Evolutionary conservation across 1,284 basidiomycete species (phyloP).

Genomic region (Butyriboletus appendiculatus): DNA sequence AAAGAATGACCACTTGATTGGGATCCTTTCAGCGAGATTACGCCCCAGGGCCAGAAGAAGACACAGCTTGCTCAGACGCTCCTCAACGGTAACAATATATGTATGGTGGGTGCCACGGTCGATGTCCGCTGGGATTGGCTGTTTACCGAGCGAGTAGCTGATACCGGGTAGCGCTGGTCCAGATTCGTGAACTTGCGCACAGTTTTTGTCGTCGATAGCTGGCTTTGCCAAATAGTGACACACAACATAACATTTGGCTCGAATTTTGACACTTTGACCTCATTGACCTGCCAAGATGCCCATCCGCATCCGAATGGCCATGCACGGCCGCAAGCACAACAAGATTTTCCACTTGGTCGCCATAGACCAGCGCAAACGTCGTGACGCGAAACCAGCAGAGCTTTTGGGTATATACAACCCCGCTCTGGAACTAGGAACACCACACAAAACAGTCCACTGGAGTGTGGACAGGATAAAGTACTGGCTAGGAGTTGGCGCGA

Average conservation of each 20-base stretch:
- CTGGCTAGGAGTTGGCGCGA: conserved; percentile 87
- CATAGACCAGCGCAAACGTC: conserved; percentile 70
- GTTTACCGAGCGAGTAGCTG: conserved; percentile 45
- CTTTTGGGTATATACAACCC: conserved; percentile 89
- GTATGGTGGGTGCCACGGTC: conserved; percentile 69
- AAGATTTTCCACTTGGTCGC: conserved; percentile 91
- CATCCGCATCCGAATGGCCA: conserved; percentile 82
- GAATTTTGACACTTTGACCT: background rate
- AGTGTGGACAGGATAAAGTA: conserved; percentile 88
- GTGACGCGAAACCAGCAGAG: conserved; percentile 91
- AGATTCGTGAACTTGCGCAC: conserved; percentile 35
- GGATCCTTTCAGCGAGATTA: conserved; percentile 67
- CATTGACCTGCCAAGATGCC: conserved; percentile 55
- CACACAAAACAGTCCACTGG: conserved; percentile 83
- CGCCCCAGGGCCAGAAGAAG: conserved; percentile 79
- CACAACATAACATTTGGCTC: conserved; percentile 7
- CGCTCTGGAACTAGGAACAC: conserved; percentile 40
- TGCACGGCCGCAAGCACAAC: conserved; percentile 80
- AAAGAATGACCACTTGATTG: conserved; percentile 13
- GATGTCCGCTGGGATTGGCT: background rate
- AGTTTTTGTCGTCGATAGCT: background rate
- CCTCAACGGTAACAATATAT: conserved; percentile 97
- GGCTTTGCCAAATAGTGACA: conserved; percentile 28
- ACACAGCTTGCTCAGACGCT: conserved; percentile 90
- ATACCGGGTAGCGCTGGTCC: conserved; percentile 81